Evolutionary conservation across 225 moss, liverwort and hornwort species (phyloP), one percentile per base, ranked within the genome.

Genomic region (Ulota crispa): DNA sequence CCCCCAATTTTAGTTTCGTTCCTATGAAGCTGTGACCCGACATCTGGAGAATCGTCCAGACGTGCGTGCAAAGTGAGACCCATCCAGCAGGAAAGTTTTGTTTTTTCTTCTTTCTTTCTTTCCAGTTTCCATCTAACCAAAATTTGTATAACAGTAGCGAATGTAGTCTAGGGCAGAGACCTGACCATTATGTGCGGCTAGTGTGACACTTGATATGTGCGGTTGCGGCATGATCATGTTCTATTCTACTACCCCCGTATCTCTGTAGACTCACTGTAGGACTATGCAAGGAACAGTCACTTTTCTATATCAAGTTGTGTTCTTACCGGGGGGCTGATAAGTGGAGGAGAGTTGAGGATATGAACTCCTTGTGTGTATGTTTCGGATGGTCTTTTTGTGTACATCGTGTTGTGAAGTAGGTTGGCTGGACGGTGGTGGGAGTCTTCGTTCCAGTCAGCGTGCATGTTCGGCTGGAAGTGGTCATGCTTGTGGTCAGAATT

Each of bases 121-220:
- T 50, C 15, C 15, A 4, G 16, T 16, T 71, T 45, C 65, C 77
- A 76, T 79, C 69, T 53, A 54, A 78, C 66, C 79, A 63, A 50
- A 45, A 87, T 77, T 88, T 90, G 88, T 88, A 88, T 87, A 88
- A 88, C 90, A 90, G 61, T 80, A 90, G 79, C 86, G 81, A 76
- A 87, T 52, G 66, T 84, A 88, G 84, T n/a, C 66, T 66, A 81
- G 73, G 68, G 83, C 84, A 86, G 90, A 88, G 88, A 86, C 80
- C 84, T 43, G 73, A 86, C 79, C 83, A 80, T 84, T 86, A 77
- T 86, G 88, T 84, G 88, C 90, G 83, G 86, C 88, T 81, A 79
- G 83, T 87, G 83, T 86, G 79, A 78, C 82, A 85, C 73, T 71
- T 84, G 86, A 86, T 72, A 75, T 82, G 72, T 80, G 76, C 68